These are phyloP conservation scores for Moesziomyces sp. DNA, from an alignment of 1,284 basidiomycete species.

Conservation along the genomic window DNA sequence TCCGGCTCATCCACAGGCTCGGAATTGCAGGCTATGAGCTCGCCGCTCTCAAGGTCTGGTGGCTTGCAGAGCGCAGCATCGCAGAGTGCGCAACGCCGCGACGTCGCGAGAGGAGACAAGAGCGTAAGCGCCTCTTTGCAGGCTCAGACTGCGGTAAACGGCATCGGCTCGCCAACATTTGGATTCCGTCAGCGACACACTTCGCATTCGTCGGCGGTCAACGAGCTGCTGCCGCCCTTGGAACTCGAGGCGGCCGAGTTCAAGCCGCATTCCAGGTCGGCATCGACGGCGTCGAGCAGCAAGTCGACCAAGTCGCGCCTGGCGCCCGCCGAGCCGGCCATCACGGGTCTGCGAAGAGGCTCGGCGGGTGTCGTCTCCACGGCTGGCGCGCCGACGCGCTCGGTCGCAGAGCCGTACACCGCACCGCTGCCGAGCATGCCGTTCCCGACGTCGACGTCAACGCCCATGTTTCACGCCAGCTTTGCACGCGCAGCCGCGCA, in stretches of 20 bases:
- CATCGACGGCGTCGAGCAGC: conserved; percentile 18
- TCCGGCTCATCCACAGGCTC: conserved; percentile 22
- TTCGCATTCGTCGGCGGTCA: conserved; percentile 12
- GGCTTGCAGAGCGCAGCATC: neutral
- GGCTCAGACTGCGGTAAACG: conserved; percentile 3
- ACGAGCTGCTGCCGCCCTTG: conserved; percentile 25
- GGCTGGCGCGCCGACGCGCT: neutral
- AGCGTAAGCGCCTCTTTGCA: neutral
- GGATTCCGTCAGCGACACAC: conserved; percentile 9
- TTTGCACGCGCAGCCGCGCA: conserved; percentile 6
- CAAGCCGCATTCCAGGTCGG: conserved; percentile 1
- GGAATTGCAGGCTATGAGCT: neutral
- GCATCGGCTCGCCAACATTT: conserved; percentile 29
- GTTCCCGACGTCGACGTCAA: conserved; percentile 16
- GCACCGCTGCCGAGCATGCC: conserved; percentile 27
- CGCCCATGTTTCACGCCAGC: conserved; percentile 7
- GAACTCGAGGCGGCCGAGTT: conserved; percentile 7
- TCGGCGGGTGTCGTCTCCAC: conserved; percentile 3
- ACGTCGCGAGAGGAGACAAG: neutral
- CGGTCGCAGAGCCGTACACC: conserved; percentile 13
- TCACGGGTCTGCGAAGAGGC: conserved; percentile 12
- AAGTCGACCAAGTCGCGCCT: conserved; percentile 4
- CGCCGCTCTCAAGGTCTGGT: conserved; percentile 1
- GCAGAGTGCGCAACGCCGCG: neutral
- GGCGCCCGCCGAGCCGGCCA: neutral